These are phyloP conservation scores for Blumeriella jaapii DNA, from an alignment of 2,329 filamentous ascomycete genomes.

Conservation along the genomic window DNA sequence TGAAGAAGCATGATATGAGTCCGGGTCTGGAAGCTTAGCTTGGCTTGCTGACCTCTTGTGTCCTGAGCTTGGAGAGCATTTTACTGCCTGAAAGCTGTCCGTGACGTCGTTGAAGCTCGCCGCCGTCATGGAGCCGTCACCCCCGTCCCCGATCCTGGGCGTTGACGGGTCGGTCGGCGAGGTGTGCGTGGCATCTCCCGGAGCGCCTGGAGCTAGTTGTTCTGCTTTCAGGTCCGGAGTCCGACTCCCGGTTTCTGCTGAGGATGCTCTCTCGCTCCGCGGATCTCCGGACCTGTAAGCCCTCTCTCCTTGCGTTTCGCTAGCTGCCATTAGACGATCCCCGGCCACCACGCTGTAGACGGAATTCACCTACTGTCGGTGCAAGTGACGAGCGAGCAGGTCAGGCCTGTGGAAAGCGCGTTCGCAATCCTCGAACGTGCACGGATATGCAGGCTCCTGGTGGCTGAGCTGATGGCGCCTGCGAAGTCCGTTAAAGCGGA, in stretches of 20 bases:
- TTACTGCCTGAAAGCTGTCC: conserved; percentile 17
- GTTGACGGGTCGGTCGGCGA: conserved; percentile 17
- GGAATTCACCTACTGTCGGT: conserved; percentile 35
- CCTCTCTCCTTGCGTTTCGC: conserved; percentile 36
- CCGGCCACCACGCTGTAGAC: not conserved
- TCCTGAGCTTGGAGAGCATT: conserved; percentile 13
- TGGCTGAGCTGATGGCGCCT: conserved; percentile 53
- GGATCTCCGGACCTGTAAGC: conserved; percentile 23
- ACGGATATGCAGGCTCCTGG: conserved; percentile 40
- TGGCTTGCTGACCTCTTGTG: conserved; percentile 16
- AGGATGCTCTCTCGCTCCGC: conserved; percentile 22
- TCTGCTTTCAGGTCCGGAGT: conserved; percentile 16
- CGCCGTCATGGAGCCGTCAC: conserved; percentile 16
- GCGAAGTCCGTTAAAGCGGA: conserved; percentile 15
- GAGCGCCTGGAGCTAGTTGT: conserved; percentile 4
- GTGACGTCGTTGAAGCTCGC: conserved; percentile 17
- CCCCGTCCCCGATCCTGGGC: conserved; percentile 17
- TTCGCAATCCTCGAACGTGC: conserved; percentile 41
- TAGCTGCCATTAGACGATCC: conserved; percentile 19
- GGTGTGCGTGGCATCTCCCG: conserved; percentile 7
- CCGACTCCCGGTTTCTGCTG: conserved; percentile 17
- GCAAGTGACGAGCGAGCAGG: conserved; percentile 44
- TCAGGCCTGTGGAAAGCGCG: conserved; percentile 48
- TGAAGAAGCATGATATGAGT: conserved; percentile 15
- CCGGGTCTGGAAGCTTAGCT: conserved; percentile 15